A percentile compares a stretch with the other conserved stretches of the same genome.
phyloP scores from a whole-genome alignment of 2,329 filamentous ascomycete genomes.

The Ophiosphaerella narmari region DNA sequence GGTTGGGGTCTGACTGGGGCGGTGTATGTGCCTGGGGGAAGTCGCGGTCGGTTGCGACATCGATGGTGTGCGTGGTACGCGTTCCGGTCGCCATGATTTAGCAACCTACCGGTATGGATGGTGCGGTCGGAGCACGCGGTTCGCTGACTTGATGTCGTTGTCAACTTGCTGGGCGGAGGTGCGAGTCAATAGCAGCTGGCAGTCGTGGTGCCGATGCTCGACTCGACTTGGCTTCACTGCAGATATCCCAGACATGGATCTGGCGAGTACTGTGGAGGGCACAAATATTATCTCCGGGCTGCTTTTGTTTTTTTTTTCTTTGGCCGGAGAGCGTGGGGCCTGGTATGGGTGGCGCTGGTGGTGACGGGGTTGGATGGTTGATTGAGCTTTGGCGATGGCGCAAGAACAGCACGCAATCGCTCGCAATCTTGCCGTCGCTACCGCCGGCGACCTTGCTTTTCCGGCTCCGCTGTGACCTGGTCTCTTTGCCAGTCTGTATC shows the following conservation, averaged over 20 bases:
- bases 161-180: too few species aligned
- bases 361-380: not conserved
- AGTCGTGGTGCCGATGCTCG: too few species aligned
- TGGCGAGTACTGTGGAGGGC: too few species aligned
- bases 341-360: not conserved
- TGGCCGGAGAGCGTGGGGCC: not conserved
- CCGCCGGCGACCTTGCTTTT: too few species aligned
- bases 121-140: conserved; percentile 3
- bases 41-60: conserved; percentile 32
- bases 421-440: not conserved
- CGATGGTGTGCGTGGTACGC: conserved; percentile 20
- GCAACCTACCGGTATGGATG: not conserved
- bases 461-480: too few species aligned
- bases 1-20: too few species aligned
- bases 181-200: too few species aligned
- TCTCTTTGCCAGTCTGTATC: too few species aligned
- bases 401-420: conserved; percentile 7
- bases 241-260: too few species aligned
- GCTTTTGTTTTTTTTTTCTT: not conserved
- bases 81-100: not conserved
- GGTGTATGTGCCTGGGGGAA: conserved; percentile 7
- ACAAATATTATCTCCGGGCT: too few species aligned
- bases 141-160: not conserved
- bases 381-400: conserved; percentile 1
- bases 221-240: too few species aligned